Evolutionary conservation across 2,329 filamentous ascomycete genomes (phyloP).

Genomic region (Diaporthe citrichinensis): DNA sequence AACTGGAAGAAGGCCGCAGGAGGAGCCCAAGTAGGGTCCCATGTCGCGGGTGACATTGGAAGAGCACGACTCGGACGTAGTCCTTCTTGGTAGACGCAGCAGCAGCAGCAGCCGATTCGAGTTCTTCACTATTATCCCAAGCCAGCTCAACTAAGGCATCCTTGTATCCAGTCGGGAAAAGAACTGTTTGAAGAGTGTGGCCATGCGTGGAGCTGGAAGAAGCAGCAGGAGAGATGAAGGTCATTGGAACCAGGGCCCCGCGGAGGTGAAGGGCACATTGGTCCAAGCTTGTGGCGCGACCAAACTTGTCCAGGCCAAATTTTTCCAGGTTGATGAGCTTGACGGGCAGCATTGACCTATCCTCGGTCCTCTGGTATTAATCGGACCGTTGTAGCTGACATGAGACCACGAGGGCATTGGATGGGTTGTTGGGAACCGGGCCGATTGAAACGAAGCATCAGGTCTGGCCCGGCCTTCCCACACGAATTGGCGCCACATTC

Average conservation of each 20-base stretch:
- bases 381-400: background rate
- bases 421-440: background rate
- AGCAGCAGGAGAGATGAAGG: background rate
- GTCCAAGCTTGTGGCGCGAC: background rate
- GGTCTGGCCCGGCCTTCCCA: background rate
- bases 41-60: background rate
- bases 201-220: background rate
- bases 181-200: background rate
- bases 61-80: background rate
- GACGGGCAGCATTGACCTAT: background rate
- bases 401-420: conserved; percentile 22
- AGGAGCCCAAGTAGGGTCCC: background rate
- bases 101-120: background rate
- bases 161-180: background rate
- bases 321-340: background rate
- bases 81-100: background rate
- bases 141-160: background rate
- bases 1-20: background rate
- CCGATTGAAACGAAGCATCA: background rate
- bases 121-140: background rate
- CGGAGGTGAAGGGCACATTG: conserved; percentile 18
- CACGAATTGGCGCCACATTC: background rate
- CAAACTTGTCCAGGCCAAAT: background rate
- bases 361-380: background rate
- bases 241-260: background rate